phyloP scores from a whole-genome alignment of 2,329 filamentous ascomycete species.

The Penicillium oxalicum region DNA sequence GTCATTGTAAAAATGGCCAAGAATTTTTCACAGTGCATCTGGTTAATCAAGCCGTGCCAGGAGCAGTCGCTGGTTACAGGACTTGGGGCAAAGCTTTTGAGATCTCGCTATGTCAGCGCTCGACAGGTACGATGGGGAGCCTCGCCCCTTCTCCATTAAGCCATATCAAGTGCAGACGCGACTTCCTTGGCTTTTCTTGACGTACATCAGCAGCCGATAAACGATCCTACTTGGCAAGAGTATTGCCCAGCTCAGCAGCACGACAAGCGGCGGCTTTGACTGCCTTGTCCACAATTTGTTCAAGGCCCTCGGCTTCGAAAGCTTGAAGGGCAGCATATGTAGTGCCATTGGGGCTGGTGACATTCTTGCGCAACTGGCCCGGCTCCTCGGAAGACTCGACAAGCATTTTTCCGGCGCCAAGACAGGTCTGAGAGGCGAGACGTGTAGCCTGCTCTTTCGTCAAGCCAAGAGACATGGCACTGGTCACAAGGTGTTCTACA shows the following conservation, averaged over 20 bases:
- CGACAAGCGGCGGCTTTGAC: conserved; percentile 28
- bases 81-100: no score
- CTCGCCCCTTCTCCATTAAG: no score
- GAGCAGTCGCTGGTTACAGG: no score
- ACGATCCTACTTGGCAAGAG: neutral
- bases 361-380: conserved; percentile 31
- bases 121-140: no score
- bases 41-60: no score
- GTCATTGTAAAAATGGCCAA: no score
- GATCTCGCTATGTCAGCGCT: no score
- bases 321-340: conserved; percentile 30
- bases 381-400: conserved; percentile 27
- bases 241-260: conserved; percentile 28
- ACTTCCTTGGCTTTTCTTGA: neutral
- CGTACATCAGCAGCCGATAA: neutral
- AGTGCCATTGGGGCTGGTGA: conserved; percentile 33
- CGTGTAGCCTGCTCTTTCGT: conserved; percentile 31
- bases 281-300: conserved; percentile 29
- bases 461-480: conserved; percentile 28
- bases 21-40: no score
- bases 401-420: conserved; percentile 33
- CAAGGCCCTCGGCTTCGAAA: conserved; percentile 26
- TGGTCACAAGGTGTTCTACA: conserved; percentile 31
- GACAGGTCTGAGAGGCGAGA: conserved; percentile 30
- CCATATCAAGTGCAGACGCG: neutral